These are phyloP conservation scores for Ustilago vetiveriae DNA, from an alignment of 1,284 basidiomycete genomes.

Conservation along the genomic window DNA sequence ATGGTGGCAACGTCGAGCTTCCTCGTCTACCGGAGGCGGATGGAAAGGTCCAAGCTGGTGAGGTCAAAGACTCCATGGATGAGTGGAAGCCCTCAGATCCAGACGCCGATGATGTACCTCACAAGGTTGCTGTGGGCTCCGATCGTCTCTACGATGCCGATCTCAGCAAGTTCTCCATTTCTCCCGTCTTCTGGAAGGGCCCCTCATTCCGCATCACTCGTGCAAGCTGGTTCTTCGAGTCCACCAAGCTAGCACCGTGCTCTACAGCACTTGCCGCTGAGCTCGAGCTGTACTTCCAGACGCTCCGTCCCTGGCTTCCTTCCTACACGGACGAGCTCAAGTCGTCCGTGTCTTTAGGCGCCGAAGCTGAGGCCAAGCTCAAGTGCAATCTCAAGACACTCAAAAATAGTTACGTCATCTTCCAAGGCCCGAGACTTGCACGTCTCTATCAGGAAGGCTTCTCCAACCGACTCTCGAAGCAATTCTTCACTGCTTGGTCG, in stretches of 20 bases:
- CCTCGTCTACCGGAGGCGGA: constrained; percentile 27
- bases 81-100: constrained; percentile 42
- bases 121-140: constrained; percentile 47
- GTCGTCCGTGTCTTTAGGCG: constrained; percentile 69
- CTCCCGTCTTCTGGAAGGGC: constrained; percentile 72
- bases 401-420: constrained; percentile 69
- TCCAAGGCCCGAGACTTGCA: constrained; percentile 70
- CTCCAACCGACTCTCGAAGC: constrained; percentile 49
- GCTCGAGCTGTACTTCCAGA: constrained; percentile 67
- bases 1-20: constrained; percentile 36
- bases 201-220: constrained; percentile 70
- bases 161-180: constrained; percentile 33
- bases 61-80: constrained; percentile 23
- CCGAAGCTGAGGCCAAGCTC: constrained; percentile 71
- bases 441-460: constrained; percentile 65
- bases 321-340: constrained; percentile 71
- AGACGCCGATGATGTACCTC: constrained; percentile 15
- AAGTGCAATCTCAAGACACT: constrained; percentile 67
- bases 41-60: constrained; percentile 37
- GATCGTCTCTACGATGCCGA: constrained; percentile 59
- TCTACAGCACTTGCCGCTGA: constrained; percentile 70
- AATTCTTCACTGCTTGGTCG: constrained; percentile 55
- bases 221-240: constrained; percentile 71
- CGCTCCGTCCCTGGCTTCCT: constrained; percentile 65
- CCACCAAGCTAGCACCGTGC: constrained; percentile 68